Evolutionary conservation across 2,329 filamentous ascomycete genomes (phyloP).

Genomic region (Pestalotiopsis sp.): DNA sequence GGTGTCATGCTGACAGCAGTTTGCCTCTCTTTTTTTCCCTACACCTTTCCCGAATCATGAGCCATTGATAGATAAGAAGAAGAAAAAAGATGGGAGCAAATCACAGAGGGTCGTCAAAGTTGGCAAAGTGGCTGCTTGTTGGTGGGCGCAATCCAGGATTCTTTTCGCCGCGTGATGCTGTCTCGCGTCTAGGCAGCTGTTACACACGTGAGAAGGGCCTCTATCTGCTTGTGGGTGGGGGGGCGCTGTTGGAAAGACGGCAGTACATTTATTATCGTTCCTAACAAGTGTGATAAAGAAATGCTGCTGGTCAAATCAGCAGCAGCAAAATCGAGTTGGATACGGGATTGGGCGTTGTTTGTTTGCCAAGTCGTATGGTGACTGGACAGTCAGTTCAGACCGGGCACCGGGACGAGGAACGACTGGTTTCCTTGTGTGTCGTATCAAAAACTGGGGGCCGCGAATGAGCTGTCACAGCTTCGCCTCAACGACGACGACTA

Average conservation of each 20-base stretch:
- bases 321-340: not conserved
- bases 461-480: not conserved
- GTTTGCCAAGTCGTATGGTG: not conserved
- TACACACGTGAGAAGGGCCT: not conserved
- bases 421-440: too few relatives aligned
- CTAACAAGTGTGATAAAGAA: not conserved
- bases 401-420: not conserved
- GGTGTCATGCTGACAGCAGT: not conserved
- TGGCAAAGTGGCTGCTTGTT: not conserved
- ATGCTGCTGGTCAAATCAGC: not conserved
- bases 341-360: not conserved
- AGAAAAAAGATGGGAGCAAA: not conserved
- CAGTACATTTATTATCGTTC: too few relatives aligned
- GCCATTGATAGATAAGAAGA: not conserved
- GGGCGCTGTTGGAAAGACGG: not conserved
- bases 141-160: not conserved
- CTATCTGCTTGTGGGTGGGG: not conserved
- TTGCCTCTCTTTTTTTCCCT: not conserved
- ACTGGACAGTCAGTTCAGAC: not conserved
- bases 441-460: not conserved
- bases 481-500: not conserved
- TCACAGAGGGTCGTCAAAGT: not conserved
- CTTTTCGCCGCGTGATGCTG: not conserved
- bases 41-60: not conserved
- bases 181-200: not conserved